Evolutionary conservation across 305 asterid species (phyloP).

Genomic region (Fraxinus baroniana): DNA sequence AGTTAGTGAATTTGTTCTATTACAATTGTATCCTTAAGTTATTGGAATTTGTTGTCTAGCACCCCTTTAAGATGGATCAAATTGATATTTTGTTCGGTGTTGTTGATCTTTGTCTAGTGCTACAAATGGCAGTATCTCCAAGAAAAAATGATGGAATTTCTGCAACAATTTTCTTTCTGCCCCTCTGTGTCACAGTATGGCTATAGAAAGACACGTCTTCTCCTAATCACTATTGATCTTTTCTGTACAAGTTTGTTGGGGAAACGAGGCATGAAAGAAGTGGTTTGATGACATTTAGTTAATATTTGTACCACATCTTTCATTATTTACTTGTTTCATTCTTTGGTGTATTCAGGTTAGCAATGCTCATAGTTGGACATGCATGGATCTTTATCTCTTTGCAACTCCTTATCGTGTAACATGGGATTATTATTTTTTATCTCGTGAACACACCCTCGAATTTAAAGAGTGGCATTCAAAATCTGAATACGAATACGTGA

Average conservation of each 20-base stretch:
- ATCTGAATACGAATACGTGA: slow-evolving; percentile 60
- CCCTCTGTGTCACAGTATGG: not conserved
- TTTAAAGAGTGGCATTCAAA: slow-evolving; percentile 86
- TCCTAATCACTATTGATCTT: not conserved
- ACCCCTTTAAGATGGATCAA: not conserved
- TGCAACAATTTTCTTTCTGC: not conserved
- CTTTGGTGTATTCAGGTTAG: slow-evolving; percentile 43
- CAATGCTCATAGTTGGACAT: slow-evolving; percentile 87
- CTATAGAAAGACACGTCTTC: not conserved
- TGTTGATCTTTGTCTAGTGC: not conserved
- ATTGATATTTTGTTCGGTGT: not conserved
- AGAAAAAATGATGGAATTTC: not conserved
- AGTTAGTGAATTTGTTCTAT: not conserved
- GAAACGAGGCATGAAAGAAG: not conserved
- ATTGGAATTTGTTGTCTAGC: not conserved
- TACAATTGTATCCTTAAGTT: not conserved
- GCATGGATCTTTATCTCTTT: slow-evolving; percentile 85
- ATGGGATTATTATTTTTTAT: slow-evolving; percentile 81
- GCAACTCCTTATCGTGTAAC: slow-evolving; percentile 96
- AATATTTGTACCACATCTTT: not conserved
- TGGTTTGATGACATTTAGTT: not conserved
- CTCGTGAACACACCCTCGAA: slow-evolving; percentile 85
- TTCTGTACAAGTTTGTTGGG: not conserved
- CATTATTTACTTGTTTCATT: not conserved
- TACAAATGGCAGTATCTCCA: not conserved